Conservation (phyloP, 2,329 filamentous ascomycete species). For the Pestalotiopsis sp. region DNA sequence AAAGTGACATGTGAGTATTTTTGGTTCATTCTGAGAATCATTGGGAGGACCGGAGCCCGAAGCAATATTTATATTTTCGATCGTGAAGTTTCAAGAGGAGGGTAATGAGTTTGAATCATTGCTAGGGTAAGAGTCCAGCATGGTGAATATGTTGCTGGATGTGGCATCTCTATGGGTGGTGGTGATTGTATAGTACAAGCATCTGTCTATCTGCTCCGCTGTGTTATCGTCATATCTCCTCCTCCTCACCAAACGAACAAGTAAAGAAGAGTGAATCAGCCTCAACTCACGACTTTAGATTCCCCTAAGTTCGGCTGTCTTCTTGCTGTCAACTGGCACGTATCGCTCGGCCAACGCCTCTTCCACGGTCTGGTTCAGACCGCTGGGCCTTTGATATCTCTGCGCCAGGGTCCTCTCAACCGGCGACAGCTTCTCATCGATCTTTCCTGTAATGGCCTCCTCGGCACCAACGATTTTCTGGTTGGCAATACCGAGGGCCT, state of each 20-base stretch:
- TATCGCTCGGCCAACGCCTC: conserved; percentile 44
- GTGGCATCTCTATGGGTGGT: background rate
- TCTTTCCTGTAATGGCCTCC: conserved; percentile 33
- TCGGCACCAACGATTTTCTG: conserved; percentile 36
- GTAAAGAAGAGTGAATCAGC: background rate
- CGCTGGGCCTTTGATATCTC: conserved; percentile 47
- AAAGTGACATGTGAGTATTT: too few relatives aligned
- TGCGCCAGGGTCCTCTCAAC: conserved; percentile 53
- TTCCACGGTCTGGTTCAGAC: conserved; percentile 50
- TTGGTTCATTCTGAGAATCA: background rate
- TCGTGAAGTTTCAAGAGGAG: background rate
- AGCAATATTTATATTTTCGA: background rate
- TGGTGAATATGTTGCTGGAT: background rate
- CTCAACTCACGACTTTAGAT: conserved; percentile 14
- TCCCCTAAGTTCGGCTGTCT: conserved; percentile 46
- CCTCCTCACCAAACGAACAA: background rate
- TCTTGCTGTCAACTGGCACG: conserved; percentile 34
- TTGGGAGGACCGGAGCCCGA: background rate
- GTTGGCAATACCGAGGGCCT: conserved; percentile 39
- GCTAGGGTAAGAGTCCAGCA: background rate
- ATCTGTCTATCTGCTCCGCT: background rate
- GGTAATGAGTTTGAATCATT: background rate
- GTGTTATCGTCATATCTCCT: background rate
- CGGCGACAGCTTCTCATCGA: conserved; percentile 32
- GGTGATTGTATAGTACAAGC: conserved; percentile 6